Evolutionary conservation across 163 green algal species (phyloP).

Genomic region (Chlamydomonas reinhardtii): DNA sequence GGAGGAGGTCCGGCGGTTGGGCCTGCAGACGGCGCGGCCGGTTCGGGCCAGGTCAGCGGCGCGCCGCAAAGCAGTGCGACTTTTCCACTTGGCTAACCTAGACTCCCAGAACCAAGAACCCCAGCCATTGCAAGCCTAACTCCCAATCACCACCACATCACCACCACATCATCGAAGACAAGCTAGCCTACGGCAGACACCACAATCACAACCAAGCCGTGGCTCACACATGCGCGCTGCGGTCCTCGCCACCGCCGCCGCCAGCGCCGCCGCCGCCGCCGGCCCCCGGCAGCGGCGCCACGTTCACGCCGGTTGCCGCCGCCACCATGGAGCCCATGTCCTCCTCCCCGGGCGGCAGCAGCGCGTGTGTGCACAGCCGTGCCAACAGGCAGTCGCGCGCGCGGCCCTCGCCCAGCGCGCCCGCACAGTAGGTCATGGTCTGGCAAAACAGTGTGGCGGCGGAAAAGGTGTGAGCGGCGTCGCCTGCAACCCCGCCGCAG

Average conservation of each 20-base stretch:
- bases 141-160: no score
- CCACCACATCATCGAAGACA: no score
- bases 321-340: conserved; percentile 3
- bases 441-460: not conserved
- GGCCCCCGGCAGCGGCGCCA: not conserved
- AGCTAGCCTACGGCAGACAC: no score
- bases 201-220: no score
- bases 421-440: conserved; percentile 62
- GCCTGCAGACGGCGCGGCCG: no score
- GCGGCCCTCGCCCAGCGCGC: conserved; percentile 72
- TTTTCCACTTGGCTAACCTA: no score
- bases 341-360: conserved; percentile 35
- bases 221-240: conserved; percentile 17
- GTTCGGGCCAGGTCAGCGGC: no score
- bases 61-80: no score
- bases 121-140: no score
- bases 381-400: conserved; percentile 83
- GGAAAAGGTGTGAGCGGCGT: no score
- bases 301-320: not conserved
- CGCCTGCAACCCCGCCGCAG: no score
- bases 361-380: conserved; percentile 56
- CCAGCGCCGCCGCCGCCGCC: not conserved
- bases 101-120: no score
- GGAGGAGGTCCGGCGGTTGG: not conserved
- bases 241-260: not conserved